Percentiles rank a stretch among this genome's conserved stretches.
phyloP scores from a whole-genome alignment of 2,329 filamentous ascomycete species.

The Colletotrichum zoysiae region DNA sequence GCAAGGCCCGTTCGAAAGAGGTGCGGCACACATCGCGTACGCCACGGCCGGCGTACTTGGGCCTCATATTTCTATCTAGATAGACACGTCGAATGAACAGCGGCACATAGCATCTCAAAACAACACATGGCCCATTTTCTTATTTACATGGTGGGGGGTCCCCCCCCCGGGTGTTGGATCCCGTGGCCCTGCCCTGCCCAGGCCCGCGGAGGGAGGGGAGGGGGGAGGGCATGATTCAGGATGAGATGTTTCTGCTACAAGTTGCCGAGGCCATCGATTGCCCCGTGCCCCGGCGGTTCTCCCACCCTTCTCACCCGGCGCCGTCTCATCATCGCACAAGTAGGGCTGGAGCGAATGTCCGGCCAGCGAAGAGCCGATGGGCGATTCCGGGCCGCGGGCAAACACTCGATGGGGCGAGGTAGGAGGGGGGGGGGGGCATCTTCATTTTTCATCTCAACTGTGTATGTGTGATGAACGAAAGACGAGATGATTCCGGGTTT shows the following conservation, averaged over 20 bases:
- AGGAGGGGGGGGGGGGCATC: not conserved
- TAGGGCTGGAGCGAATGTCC: not conserved
- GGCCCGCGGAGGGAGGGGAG: not conserved
- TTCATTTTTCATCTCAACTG: not conserved
- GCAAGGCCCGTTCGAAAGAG: not conserved
- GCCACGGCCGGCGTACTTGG: not conserved
- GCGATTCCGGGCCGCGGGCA: too few relatives aligned
- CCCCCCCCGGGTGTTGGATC: not conserved
- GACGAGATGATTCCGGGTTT: not conserved
- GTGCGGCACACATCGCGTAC: not conserved
- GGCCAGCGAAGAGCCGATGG: not conserved
- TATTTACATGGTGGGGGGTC: too few relatives aligned
- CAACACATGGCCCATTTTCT: not conserved
- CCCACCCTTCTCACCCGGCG: not conserved
- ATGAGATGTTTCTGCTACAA: slow-evolving; percentile 19
- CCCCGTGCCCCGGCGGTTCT: not conserved
- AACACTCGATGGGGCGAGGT: not conserved
- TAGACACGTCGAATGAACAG: not conserved
- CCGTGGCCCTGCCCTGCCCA: not conserved
- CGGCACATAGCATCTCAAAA: not conserved
- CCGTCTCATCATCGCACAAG: not conserved
- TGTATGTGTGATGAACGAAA: not conserved
- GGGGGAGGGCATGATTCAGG: slow-evolving; percentile 2
- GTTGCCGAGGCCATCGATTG: slow-evolving; percentile 3
- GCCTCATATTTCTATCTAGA: not conserved